These are phyloP conservation scores for Neocucurbitaria cava DNA, from an alignment of 2,329 filamentous ascomycete species.

Conservation along the genomic window DNA sequence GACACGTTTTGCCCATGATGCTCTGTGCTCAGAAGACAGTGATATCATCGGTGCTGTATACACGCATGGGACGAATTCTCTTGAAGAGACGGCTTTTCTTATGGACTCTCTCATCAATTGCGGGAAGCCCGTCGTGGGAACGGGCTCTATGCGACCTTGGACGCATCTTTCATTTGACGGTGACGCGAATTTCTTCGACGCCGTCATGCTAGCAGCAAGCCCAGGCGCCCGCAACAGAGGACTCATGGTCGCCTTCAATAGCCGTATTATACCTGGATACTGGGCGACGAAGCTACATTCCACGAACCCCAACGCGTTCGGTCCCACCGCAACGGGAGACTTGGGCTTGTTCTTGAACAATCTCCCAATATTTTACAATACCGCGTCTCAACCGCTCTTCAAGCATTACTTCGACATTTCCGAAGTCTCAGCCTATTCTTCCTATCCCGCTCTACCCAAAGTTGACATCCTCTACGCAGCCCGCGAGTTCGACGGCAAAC, in stretches of 20 bases:
- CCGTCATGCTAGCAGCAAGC: constrained; percentile 30
- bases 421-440: constrained; percentile 16
- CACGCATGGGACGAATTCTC: constrained; percentile 39
- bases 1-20: constrained; percentile 37
- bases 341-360: constrained; percentile 36
- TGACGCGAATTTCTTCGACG: constrained; percentile 40
- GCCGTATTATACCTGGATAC: constrained; percentile 34
- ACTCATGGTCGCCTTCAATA: constrained; percentile 38
- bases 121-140: constrained; percentile 35
- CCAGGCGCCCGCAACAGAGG: constrained; percentile 29
- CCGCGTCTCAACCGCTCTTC: constrained; percentile 26
- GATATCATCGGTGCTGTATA: constrained; percentile 38
- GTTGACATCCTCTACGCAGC: constrained; percentile 42
- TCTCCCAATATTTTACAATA: constrained; percentile 35
- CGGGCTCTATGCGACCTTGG: constrained; percentile 35
- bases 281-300: constrained; percentile 35
- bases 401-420: constrained; percentile 31
- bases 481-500: constrained; percentile 35
- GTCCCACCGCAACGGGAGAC: constrained; percentile 29
- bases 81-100: constrained; percentile 40
- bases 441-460: constrained; percentile 31
- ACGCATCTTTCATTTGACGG: constrained; percentile 35
- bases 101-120: constrained; percentile 37
- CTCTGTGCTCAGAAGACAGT: constrained; percentile 34
- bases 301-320: constrained; percentile 37